These are phyloP conservation scores for Quercus engelmannii DNA, from an alignment of 306 rosid species.

Conservation along the genomic window DNA sequence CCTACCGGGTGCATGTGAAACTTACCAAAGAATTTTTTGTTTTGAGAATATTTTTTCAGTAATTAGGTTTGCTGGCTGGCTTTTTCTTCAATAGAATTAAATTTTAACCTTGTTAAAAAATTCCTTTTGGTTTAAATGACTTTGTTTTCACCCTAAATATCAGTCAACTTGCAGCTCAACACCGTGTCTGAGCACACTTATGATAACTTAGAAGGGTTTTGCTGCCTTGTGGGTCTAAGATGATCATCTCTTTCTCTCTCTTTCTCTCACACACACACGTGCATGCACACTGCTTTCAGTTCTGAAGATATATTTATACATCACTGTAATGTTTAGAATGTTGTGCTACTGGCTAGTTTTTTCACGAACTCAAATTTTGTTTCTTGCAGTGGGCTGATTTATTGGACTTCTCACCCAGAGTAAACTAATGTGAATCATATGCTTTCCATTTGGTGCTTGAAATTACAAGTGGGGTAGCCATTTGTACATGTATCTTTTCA, in stretches of 20 bases:
- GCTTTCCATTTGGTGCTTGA: constrained; percentile 24
- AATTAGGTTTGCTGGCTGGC: not conserved
- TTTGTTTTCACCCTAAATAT: not conserved
- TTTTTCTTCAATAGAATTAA: not conserved
- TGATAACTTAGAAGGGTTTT: not conserved
- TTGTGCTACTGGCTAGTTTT: constrained; percentile 4
- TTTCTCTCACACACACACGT: not conserved
- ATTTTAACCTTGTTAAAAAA: not conserved
- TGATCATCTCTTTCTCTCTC: not conserved
- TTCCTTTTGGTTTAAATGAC: not conserved
- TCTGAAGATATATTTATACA: not conserved
- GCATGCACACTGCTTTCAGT: not conserved
- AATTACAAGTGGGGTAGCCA: constrained; percentile 28
- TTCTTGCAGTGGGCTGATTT: constrained; percentile 74
- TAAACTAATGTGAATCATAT: constrained; percentile 32
- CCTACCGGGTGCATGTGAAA: too few relatives aligned
- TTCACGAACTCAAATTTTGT: constrained; percentile 2
- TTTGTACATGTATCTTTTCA: constrained; percentile 23
- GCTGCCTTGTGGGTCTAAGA: not conserved
- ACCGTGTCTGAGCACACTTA: not conserved
- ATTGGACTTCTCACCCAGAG: constrained; percentile 95
- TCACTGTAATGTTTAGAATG: not conserved
- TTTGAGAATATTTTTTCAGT: not conserved
- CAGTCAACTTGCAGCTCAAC: not conserved
- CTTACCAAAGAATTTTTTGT: too few relatives aligned